phyloP scores from a whole-genome alignment of 2,329 filamentous ascomycete species.

The Colletotrichum spaethianum region DNA sequence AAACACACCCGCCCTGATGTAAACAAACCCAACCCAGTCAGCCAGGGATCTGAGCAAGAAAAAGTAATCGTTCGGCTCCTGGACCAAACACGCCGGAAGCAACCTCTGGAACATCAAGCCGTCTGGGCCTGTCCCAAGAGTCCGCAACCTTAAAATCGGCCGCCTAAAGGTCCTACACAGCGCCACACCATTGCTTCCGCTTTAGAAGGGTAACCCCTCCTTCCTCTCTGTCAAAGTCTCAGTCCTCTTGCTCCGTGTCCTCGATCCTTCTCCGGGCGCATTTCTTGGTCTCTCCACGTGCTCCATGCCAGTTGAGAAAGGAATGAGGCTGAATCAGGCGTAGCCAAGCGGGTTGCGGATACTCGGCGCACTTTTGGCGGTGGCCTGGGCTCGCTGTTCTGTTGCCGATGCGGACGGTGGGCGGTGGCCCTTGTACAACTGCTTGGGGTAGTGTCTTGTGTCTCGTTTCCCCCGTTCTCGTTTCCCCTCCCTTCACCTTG shows the following conservation, averaged over 20 bases:
- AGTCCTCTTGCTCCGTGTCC: conserved; percentile 26
- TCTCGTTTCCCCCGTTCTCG: conserved; percentile 37
- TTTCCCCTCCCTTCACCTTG: conserved; percentile 28
- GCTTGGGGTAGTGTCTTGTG: conserved; percentile 32
- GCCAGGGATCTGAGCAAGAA: background rate
- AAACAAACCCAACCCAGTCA: conserved; percentile 36
- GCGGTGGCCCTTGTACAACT: conserved; percentile 37
- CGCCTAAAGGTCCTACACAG: conserved; percentile 16
- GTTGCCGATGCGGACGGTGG: conserved; percentile 36
- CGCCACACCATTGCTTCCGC: conserved; percentile 40
- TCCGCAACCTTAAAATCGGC: conserved; percentile 35
- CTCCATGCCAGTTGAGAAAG: conserved; percentile 42
- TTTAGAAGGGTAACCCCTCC: conserved; percentile 38
- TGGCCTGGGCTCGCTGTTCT: conserved; percentile 39
- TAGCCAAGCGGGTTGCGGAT: conserved; percentile 42
- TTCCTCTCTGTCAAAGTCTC: conserved; percentile 30
- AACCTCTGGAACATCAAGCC: conserved; percentile 28
- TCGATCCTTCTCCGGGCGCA: conserved; percentile 39
- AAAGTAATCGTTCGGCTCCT: conserved; percentile 10
- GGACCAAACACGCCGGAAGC: conserved; percentile 32
- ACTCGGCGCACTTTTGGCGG: conserved; percentile 38
- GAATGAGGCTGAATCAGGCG: conserved; percentile 51
- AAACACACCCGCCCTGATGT: conserved; percentile 21
- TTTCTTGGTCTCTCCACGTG: conserved; percentile 40
- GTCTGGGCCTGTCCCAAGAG: conserved; percentile 35